Conservation (phyloP, 225 moss, liverwort and hornwort species). For the Rhytidiadelphus loreus region DNA sequence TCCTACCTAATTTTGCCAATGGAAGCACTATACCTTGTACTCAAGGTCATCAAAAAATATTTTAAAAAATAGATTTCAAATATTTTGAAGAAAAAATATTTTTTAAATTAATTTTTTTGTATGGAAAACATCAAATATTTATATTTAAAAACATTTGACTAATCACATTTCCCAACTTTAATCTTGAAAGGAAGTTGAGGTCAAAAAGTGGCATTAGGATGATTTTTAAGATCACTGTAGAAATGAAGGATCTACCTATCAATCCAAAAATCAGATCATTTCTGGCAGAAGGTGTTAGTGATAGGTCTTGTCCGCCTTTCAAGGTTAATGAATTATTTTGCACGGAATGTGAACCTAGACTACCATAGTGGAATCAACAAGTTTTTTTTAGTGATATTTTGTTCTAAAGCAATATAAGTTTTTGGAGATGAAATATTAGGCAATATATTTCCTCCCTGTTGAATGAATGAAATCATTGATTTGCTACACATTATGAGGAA, state of each 20-base stretch:
- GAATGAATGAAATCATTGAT: accelerated
- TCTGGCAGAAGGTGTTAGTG: accelerated
- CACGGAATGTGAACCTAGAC: background rate
- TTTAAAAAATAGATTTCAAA: background rate
- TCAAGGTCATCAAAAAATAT: background rate
- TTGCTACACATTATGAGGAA: background rate
- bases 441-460: background rate
- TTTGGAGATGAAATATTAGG: background rate
- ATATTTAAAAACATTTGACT: background rate
- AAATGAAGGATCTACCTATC: background rate
- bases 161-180: background rate
- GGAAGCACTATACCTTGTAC: background rate
- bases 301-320: accelerated
- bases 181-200: accelerated
- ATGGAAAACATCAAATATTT: background rate
- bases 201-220: no score
- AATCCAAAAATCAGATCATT: accelerated
- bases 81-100: background rate
- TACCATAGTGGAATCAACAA: accelerated
- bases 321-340: background rate
- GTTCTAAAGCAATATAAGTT: accelerated
- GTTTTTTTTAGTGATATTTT: accelerated
- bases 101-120: no score
- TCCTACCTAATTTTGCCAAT: background rate
- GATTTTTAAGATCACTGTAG: background rate